phyloP scores from a whole-genome alignment of 345 rosid species.

The Isatis tinctoria region DNA sequence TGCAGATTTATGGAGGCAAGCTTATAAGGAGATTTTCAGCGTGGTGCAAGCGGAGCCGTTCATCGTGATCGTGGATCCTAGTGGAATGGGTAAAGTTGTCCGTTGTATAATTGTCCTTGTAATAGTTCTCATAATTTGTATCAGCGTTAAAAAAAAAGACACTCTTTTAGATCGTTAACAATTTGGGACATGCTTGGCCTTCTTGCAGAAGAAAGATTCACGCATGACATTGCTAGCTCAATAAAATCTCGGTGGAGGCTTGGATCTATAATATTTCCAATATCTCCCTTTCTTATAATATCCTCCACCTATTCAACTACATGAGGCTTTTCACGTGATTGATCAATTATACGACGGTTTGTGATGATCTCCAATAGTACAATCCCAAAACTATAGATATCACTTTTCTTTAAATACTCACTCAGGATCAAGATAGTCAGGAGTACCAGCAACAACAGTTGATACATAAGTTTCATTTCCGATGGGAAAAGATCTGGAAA shows the following conservation, averaged over 20 bases:
- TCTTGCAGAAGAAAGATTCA: constrained; percentile 4
- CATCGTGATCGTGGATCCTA: too few species aligned
- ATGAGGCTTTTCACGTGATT: constrained; percentile 11
- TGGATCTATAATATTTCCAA: constrained; percentile 18
- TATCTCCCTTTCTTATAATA: constrained; percentile 17
- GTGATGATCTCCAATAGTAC: constrained; percentile 42
- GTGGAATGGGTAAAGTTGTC: too few species aligned
- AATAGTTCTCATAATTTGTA: too few species aligned
- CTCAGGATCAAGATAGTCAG: constrained; percentile 51
- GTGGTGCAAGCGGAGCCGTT: too few species aligned
- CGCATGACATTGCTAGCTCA: constrained; percentile 28
- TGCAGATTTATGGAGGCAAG: too few species aligned
- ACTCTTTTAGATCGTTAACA: constrained; percentile 20
- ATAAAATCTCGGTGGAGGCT: constrained; percentile 1
- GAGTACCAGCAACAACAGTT: constrained; percentile 22
- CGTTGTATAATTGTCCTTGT: too few species aligned
- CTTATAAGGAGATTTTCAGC: too few species aligned
- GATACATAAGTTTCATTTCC: constrained; percentile 30
- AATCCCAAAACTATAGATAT: constrained; percentile 44
- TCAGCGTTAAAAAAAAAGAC: too few species aligned
- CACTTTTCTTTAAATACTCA: constrained; percentile 38
- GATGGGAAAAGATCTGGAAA: constrained; percentile 29
- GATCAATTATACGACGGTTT: constrained; percentile 19
- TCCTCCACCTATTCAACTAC: constrained; percentile 17
- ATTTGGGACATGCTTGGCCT: constrained; percentile 35